A percentile compares a stretch with the other conserved stretches of the same genome.
phyloP scores from a whole-genome alignment of 2,329 filamentous ascomycete genomes.

The Kalmusia sp. region DNA sequence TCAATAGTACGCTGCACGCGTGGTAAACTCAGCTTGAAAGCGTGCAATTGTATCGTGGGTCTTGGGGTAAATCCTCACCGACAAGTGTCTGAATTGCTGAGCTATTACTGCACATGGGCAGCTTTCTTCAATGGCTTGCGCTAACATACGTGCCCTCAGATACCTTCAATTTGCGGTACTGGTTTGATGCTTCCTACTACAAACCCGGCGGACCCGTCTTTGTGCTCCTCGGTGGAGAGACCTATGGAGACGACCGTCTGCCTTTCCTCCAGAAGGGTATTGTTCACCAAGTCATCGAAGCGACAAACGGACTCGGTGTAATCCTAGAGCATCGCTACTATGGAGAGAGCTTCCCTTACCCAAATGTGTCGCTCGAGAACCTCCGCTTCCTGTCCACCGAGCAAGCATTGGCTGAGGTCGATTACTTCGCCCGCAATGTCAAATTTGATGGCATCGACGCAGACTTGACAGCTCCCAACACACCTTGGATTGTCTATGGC shows the following conservation, averaged over 20 bases:
- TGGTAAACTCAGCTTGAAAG: too few relatives aligned
- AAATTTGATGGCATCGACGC: conserved; percentile 71
- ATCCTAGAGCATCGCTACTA: conserved; percentile 91
- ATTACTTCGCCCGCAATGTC: conserved; percentile 79
- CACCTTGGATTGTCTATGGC: conserved; percentile 80
- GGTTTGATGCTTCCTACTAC: conserved; percentile 81
- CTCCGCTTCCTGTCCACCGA: conserved; percentile 84
- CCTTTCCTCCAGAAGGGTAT: conserved; percentile 81
- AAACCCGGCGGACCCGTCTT: conserved; percentile 81
- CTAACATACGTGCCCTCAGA: not conserved
- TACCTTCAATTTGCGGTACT: conserved; percentile 77
- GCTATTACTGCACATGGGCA: too few relatives aligned
- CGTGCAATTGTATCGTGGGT: too few relatives aligned
- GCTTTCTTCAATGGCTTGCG: too few relatives aligned
- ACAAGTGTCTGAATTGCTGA: too few relatives aligned
- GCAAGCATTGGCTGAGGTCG: conserved; percentile 81
- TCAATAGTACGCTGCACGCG: too few relatives aligned
- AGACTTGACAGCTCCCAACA: conserved; percentile 69
- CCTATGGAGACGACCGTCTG: conserved; percentile 66
- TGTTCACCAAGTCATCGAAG: conserved; percentile 71
- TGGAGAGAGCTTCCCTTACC: conserved; percentile 73
- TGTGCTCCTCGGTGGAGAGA: conserved; percentile 77
- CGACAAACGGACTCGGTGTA: conserved; percentile 73
- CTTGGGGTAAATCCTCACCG: too few relatives aligned
- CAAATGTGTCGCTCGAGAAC: conserved; percentile 71